Conservation (phyloP, 2,329 filamentous ascomycete genomes). For the Bertia moriformis region DNA sequence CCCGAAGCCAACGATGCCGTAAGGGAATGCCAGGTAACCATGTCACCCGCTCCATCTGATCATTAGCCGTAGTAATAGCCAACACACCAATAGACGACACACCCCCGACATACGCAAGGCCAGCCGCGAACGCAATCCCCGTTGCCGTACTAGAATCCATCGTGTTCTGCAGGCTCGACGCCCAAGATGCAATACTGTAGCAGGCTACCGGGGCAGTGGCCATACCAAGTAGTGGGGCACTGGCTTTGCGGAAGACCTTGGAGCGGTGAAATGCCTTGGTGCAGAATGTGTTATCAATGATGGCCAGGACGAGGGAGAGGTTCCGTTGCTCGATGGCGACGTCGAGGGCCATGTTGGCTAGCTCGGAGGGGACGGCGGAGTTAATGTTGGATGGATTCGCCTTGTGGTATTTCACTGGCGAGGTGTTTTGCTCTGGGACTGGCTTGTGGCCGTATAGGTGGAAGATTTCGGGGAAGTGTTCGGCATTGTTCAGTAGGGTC, state of each 20-base stretch:
- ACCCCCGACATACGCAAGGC: slow-evolving; percentile 69
- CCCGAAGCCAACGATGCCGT: slow-evolving; percentile 68
- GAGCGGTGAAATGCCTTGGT: slow-evolving; percentile 50
- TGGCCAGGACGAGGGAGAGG: slow-evolving; percentile 61
- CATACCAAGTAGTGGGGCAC: slow-evolving; percentile 41
- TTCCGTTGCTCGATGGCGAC: slow-evolving; percentile 69
- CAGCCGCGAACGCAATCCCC: slow-evolving; percentile 63
- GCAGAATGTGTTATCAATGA: slow-evolving; percentile 57
- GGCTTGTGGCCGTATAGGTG: slow-evolving; percentile 74
- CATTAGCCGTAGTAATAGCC: slow-evolving; percentile 73
- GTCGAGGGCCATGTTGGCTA: slow-evolving; percentile 62
- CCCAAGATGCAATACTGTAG: slow-evolving; percentile 56
- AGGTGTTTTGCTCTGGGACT: slow-evolving; percentile 43
- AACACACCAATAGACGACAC: slow-evolving; percentile 72
- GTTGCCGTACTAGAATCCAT: slow-evolving; percentile 67
- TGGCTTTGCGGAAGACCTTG: slow-evolving; percentile 50
- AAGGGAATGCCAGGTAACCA: slow-evolving; percentile 76
- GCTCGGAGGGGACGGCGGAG: slow-evolving; percentile 56
- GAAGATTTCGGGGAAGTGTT: slow-evolving; percentile 68
- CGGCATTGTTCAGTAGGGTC: slow-evolving; percentile 54
- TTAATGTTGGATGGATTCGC: slow-evolving; percentile 55
- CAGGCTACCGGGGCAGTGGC: slow-evolving; percentile 49
- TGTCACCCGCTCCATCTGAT: slow-evolving; percentile 86
- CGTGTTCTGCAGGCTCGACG: slow-evolving; percentile 53
- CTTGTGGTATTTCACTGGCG: slow-evolving; percentile 40